A percentile compares a stretch with the other conserved stretches of the same genome.
These are phyloP conservation scores for Cryphonectria japonica DNA, from an alignment of 2,329 filamentous ascomycete species.

Conservation along the genomic window DNA sequence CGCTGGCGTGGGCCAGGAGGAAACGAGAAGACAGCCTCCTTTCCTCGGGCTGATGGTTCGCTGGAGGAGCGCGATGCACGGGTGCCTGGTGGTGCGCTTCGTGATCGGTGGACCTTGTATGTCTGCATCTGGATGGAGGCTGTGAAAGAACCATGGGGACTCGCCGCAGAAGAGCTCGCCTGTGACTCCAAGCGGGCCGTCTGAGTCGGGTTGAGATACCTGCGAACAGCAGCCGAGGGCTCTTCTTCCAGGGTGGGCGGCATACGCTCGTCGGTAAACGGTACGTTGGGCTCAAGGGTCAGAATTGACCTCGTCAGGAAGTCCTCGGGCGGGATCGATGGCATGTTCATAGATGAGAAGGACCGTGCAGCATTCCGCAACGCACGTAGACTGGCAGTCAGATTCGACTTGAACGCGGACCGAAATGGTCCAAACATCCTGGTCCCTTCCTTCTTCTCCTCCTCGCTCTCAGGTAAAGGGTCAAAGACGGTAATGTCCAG, in stretches of 20 bases:
- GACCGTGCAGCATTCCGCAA: conserved; percentile 67
- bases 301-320: conserved; percentile 70
- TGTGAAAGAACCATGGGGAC: conserved; percentile 50
- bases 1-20: conserved; percentile 60
- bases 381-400: conserved; percentile 68
- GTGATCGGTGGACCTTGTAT: conserved; percentile 62
- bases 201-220: conserved; percentile 69
- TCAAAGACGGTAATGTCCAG: conserved; percentile 54
- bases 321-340: conserved; percentile 68
- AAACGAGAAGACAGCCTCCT: conserved; percentile 37
- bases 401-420: conserved; percentile 69
- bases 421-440: conserved; percentile 52
- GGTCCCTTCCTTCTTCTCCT: conserved; percentile 22
- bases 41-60: conserved; percentile 36
- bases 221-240: conserved; percentile 67
- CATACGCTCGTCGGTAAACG: conserved; percentile 69
- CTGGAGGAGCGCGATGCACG: conserved; percentile 23
- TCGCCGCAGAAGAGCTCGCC: conserved; percentile 31
- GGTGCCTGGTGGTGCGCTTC: conserved; percentile 39
- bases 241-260: conserved; percentile 66
- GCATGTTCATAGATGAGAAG: conserved; percentile 64
- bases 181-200: conserved; percentile 50
- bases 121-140: conserved; percentile 75
- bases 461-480: conserved; percentile 38
- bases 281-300: conserved; percentile 67